Evolutionary conservation across 192 early-diverging fungal genomes (phyloP), one percentile per base, ranked within the genome.

Genomic region (Globomyces pollinis-pini): DNA sequence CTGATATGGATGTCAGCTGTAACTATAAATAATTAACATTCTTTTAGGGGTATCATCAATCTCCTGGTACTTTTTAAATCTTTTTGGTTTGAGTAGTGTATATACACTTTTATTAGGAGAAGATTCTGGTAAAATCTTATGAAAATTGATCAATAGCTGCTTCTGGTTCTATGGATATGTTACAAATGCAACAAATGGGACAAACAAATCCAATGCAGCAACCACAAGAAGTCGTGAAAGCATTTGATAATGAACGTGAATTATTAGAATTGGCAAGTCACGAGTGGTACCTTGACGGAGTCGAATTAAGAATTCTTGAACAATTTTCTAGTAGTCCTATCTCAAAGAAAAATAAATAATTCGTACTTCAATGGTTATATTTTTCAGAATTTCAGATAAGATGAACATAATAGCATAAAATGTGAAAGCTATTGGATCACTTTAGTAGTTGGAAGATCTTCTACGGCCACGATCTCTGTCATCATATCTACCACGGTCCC

Each of bases 61-160:
- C 21, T 96, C 93, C 3, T 96, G 93, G 95, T 98, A 98, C 79
- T 98, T 98, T 70, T 69, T 98, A 29, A 96, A 95, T 67, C 69
- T 98, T 52, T 95, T 98, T 81, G 95, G 95, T 54, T 78, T 98
- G 38, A 80, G 85, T 52, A 86, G 86, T 61, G 88, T 95, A 16
- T 98, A 91, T 68, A 84, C 89, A 42, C 82, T 98, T 33, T 84
- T 98, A 59, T 72, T 98, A 1, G 95, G 93, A 39, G 86, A 90
- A 51, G 90, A 84, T 30, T 94, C 94, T 72, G 77, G 86, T 87
- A 78, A 88, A 21, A 87, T 86, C 62, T 86, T 86, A 11, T 86
- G 81, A 64, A n/a, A n/a, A n/a, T n/a, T n/a, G n/a, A n/a, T n/a
- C 75, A 84, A 5, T 43, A 43, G 41, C 41, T 43, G 41, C 41